A percentile compares a stretch with the other conserved stretches of the same genome.
phyloP scores from a whole-genome alignment of 768 basidiomycete species.

The Pleurotus tuoliensis region DNA sequence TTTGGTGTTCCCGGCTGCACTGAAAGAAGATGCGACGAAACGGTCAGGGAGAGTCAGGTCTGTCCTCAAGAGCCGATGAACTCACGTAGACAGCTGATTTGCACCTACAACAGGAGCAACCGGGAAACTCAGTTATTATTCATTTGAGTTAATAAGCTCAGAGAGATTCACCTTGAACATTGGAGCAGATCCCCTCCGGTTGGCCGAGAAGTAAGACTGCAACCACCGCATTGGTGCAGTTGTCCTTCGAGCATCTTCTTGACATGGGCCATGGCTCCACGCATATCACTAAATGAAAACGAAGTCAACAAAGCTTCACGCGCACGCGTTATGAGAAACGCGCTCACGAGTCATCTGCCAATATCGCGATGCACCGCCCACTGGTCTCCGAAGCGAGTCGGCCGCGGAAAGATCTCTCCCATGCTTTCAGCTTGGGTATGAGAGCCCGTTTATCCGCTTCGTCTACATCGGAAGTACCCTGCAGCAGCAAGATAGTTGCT shows the following conservation, averaged over 20 bases:
- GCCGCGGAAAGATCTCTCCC: conserved; percentile 24
- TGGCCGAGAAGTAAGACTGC: conserved; percentile 15
- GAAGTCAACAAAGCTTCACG: not conserved
- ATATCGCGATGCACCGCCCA: conserved; percentile 29
- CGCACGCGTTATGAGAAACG: not conserved
- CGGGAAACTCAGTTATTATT: not conserved
- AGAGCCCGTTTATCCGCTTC: conserved; percentile 27
- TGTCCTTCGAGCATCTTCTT: conserved; percentile 24
- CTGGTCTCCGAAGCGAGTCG: conserved; percentile 28
- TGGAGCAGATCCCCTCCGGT: conserved; percentile 28
- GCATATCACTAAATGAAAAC: conserved; percentile 21
- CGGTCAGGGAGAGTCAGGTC: conserved; percentile 1
- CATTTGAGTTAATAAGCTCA: not conserved
- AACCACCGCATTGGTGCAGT: conserved; percentile 30
- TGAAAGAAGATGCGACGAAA: conserved; percentile 9
- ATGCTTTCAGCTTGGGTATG: conserved; percentile 27
- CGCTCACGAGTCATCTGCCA: conserved; percentile 24
- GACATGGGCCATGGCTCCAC: conserved; percentile 21
- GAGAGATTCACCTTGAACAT: conserved; percentile 30
- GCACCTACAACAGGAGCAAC: conserved; percentile 24
- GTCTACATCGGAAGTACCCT: conserved; percentile 28
- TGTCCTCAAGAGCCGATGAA: conserved; percentile 4
- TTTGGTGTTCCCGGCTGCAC: conserved; percentile 34
- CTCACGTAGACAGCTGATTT: conserved; percentile 40
- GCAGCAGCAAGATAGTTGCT: conserved; percentile 34